A percentile compares a stretch with the other conserved stretches of the same genome.
phyloP scores from a whole-genome alignment of 2,329 filamentous ascomycete genomes.

The Microsporum canis region DNA sequence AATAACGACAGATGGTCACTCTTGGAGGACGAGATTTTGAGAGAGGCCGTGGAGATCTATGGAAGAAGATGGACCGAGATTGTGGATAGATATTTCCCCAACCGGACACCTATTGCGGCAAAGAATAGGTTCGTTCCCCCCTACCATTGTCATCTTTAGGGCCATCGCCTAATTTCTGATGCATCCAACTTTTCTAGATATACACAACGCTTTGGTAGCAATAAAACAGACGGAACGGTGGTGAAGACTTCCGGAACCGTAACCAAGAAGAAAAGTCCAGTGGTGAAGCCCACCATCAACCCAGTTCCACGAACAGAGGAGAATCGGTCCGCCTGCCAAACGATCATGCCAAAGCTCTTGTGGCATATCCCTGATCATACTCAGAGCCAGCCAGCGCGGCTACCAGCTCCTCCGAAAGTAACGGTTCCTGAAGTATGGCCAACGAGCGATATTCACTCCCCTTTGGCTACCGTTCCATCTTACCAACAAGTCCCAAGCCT shows the following conservation, averaged over 20 bases:
- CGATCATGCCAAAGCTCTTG: conserved; percentile 7
- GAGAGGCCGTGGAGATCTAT: conserved; percentile 5
- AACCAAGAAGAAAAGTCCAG: neutral
- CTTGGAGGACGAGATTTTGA: conserved; percentile 5
- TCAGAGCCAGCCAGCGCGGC: neutral
- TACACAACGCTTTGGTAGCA: conserved; percentile 5
- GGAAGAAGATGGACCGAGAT: conserved; percentile 6
- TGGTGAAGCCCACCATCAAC: neutral
- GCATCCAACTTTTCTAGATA: neutral
- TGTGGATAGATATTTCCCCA: conserved; percentile 6
- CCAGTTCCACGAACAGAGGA: neutral
- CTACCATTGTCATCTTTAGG: no score
- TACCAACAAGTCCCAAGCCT: conserved; percentile 4
- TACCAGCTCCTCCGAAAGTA: neutral
- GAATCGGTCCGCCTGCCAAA: neutral
- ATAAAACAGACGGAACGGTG: neutral
- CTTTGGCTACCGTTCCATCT: neutral
- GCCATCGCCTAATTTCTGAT: no score
- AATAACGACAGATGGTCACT: conserved; percentile 7
- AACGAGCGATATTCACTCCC: neutral
- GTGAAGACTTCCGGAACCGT: neutral
- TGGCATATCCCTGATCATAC: conserved; percentile 8
- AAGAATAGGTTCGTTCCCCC: conserved; percentile 3
- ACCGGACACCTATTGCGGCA: conserved; percentile 5
- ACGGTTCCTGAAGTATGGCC: neutral